Evolutionary conservation across 1,284 basidiomycete genomes (phyloP), one percentile per base, ranked within the genome.

Genomic region (Salmacisia buchloeana): DNA sequence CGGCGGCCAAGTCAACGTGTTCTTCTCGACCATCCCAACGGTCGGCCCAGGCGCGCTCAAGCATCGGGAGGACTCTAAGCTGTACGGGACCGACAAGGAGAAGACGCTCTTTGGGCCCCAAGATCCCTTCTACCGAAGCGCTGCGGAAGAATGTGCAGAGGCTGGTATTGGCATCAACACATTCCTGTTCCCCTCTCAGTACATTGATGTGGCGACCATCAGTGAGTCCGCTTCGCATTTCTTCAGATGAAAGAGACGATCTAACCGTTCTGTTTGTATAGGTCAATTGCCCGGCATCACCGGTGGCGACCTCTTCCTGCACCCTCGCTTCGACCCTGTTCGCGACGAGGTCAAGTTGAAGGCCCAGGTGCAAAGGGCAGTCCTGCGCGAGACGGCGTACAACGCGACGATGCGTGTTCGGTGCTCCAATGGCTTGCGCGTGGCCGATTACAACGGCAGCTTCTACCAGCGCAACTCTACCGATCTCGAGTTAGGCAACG

Each of bases 301-400:
- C 0, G 96, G 96, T n/a, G 96, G 96, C 21, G 92, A 96, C 65
- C 77, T 94, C 0, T 94, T 89, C 82, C 96, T 90, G 83, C 90
- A 96, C 76, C 94, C 96, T 6, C 86, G 90, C 36, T 98, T 94
- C 80, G 85, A 89, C 63, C 84, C 86, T 0, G 81, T 82, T 2
- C 85, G 89, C 49, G 92, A 97, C 78, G 84, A 85, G 9, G 77
- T 83, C 23, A 84, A 86, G 15, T 78, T 99, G 12, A 81, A 84
- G 29, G 88, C 88, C 25, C 90, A 97, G 75, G 78, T 98, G 23
- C 83, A 84, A 61, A 84, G 91, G 29, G 81, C 92, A 0, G 74
- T 94, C 18, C 83, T 85, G 3, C 85, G 92, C 23, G 87, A 86
- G 68, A 89, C 89, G 12, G 92, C 84, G 0, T 96, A 89, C 80